phyloP scores from a whole-genome alignment of 495 filamentous ascomycete genomes.

The Endocarpon pusillum region DNA sequence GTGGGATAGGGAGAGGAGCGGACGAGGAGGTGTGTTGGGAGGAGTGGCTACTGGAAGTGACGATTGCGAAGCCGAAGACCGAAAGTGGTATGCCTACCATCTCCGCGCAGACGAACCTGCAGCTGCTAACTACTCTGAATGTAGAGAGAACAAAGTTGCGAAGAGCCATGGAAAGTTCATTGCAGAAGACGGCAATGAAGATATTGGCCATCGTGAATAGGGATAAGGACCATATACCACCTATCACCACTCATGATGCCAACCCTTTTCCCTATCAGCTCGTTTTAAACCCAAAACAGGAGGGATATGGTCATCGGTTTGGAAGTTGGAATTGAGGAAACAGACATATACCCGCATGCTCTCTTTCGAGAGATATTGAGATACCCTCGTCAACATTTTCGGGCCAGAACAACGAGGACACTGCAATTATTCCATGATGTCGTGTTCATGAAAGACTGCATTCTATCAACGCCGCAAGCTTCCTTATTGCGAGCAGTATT shows the following conservation, averaged over 20 bases:
- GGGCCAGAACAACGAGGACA: too few species aligned
- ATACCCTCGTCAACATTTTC: too few species aligned
- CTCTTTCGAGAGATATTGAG: too few species aligned
- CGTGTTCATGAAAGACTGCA: too few species aligned
- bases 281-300: conserved; percentile 59
- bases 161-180: conserved; percentile 68
- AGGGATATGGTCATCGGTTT: conserved; percentile 66
- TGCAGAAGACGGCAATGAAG: conserved; percentile 73
- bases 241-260: conserved; percentile 78
- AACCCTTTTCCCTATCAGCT: conserved; percentile 96
- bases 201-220: conserved; percentile 69
- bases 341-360: too few species aligned
- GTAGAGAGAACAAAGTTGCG: conserved; percentile 73
- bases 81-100: conserved; percentile 51
- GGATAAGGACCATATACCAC: conserved; percentile 92
- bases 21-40: conserved; percentile 97
- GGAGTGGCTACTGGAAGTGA: conserved; percentile 83
- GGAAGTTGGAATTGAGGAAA: too few species aligned
- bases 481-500: too few species aligned
- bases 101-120: background rate
- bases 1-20: conserved; percentile 36
- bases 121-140: conserved; percentile 2
- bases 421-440: too few species aligned
- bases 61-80: conserved; percentile 70
- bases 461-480: too few species aligned